These are phyloP conservation scores for Macrophomina phaseolina DNA, from an alignment of 2,329 filamentous ascomycete genomes.

Conservation along the genomic window DNA sequence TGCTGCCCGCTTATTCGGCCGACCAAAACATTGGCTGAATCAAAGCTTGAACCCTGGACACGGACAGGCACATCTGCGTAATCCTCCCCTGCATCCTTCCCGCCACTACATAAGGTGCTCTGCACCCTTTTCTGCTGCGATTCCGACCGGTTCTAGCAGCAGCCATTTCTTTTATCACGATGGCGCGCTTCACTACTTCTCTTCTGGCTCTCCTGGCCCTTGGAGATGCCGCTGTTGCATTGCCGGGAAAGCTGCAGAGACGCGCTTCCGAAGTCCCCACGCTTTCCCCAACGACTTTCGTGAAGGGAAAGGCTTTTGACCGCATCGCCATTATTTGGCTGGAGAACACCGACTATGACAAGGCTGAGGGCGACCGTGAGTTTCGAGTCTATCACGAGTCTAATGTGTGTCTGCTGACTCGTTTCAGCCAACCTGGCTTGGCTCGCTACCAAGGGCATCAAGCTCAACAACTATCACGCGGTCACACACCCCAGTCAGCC, in stretches of 20 bases:
- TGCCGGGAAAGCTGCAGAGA: not conserved
- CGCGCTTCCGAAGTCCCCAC: not conserved
- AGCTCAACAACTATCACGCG: conserved; percentile 60
- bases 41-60: not conserved
- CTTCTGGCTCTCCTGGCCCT: not conserved
- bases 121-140: not conserved
- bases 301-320: conserved; percentile 72
- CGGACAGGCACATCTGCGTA: not conserved
- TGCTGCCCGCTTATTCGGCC: conserved; percentile 2
- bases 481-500: conserved; percentile 76
- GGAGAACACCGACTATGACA: conserved; percentile 74
- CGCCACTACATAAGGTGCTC: not conserved
- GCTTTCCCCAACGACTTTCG: not conserved
- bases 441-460: conserved; percentile 67
- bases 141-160: not conserved
- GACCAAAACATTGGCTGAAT: conserved; percentile 3
- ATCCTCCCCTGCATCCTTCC: not conserved
- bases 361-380: conserved; percentile 67
- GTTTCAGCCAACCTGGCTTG: conserved; percentile 57
- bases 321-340: conserved; percentile 76
- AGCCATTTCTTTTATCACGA: not conserved
- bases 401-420: conserved; percentile 32
- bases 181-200: not conserved
- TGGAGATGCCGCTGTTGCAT: conserved; percentile 1
- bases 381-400: conserved; percentile 27